Conservation (phyloP, 208 protist species). For the Phytomonas francai region DNA sequence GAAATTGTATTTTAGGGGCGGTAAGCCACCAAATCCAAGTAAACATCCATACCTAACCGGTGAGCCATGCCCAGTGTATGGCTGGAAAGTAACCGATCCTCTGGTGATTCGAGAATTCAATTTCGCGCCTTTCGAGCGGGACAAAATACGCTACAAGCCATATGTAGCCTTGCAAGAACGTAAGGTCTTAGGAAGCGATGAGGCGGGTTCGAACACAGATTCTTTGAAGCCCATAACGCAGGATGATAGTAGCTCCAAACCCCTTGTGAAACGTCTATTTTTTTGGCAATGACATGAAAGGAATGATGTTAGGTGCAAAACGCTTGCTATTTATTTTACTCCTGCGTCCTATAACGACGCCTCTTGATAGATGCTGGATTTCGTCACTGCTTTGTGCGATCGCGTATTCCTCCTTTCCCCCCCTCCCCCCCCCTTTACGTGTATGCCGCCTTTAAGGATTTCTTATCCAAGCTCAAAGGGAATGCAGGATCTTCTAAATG, state of each 20-base stretch:
- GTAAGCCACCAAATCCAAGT: slow-evolving; percentile 85
- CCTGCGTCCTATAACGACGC: not conserved
- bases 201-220: not conserved
- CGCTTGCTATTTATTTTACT: not conserved
- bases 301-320: not conserved
- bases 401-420: not conserved
- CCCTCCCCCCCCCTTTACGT: not conserved
- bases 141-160: slow-evolving; percentile 74
- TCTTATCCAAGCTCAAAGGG: slow-evolving; percentile 6
- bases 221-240: not conserved
- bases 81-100: slow-evolving; percentile 80
- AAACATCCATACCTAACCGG: slow-evolving; percentile 84
- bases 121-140: slow-evolving; percentile 56
- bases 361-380: not conserved
- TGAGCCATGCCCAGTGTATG: slow-evolving; percentile 86
- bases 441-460: slow-evolving; percentile 9
- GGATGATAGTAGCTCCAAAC: slow-evolving; percentile 35
- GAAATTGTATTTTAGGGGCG: slow-evolving; percentile 84
- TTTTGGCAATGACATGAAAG: slow-evolving; percentile 70
- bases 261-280: slow-evolving; percentile 80
- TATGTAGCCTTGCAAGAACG: slow-evolving; percentile 85
- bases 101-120: slow-evolving; percentile 77
- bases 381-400: not conserved
- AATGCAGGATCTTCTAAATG: slow-evolving; percentile 64
- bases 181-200: slow-evolving; percentile 51